A percentile compares a stretch with the other conserved stretches of the same genome.
Evolutionary conservation across 2,329 filamentous ascomycete species (phyloP).

Genomic region (Trichothecium sympodiale): DNA sequence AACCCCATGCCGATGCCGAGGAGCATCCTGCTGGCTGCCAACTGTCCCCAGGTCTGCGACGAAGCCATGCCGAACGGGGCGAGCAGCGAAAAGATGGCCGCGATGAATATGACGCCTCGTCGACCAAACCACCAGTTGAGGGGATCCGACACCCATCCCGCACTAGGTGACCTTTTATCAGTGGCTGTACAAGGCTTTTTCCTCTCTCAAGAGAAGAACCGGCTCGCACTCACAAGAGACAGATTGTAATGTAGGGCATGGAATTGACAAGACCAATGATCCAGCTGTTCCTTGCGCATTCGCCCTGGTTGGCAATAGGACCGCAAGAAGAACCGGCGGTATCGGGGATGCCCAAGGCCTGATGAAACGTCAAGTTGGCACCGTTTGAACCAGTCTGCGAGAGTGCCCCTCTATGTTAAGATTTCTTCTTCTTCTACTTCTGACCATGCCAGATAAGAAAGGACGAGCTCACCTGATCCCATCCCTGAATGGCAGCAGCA

Average conservation of each 20-base stretch:
- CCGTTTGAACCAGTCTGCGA: constrained; percentile 48
- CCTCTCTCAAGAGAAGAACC: no score
- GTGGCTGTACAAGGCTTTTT: constrained; percentile 16
- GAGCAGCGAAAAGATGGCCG: constrained; percentile 60
- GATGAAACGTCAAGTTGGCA: constrained; percentile 50
- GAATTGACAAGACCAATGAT: constrained; percentile 32
- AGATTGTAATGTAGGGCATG: constrained; percentile 30
- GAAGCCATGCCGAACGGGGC: constrained; percentile 54
- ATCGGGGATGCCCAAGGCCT: constrained; percentile 26
- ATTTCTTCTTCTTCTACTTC: no score
- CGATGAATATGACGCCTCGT: constrained; percentile 53
- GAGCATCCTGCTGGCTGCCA: constrained; percentile 54
- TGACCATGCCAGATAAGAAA: no score
- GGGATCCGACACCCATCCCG: constrained; percentile 53
- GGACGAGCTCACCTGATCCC: constrained; percentile 30
- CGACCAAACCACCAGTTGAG: constrained; percentile 36
- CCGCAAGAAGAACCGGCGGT: constrained; percentile 18
- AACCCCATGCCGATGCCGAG: constrained; percentile 61
- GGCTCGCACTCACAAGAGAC: constrained; percentile 25
- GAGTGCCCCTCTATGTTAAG: no score
- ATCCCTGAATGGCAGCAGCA: constrained; percentile 56
- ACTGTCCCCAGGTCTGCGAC: constrained; percentile 54
- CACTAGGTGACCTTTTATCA: constrained; percentile 24
- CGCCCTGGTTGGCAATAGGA: constrained; percentile 21
- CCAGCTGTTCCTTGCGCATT: constrained; percentile 36